Conservation (phyloP, 75 land plant genomes). For the Selaginella moellendorffii region DNA sequence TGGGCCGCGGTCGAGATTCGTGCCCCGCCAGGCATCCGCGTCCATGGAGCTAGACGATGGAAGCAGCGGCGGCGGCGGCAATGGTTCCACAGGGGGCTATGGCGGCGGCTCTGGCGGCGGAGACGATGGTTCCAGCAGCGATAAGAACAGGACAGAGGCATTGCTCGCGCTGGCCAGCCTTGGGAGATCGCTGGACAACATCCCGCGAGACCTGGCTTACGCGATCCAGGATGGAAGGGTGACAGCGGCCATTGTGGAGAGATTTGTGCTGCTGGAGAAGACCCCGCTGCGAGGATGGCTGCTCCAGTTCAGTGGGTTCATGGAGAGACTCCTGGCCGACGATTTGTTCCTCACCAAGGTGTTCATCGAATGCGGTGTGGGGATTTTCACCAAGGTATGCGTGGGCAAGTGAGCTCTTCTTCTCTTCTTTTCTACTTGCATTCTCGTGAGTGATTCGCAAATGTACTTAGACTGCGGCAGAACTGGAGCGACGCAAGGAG, state of each 20-base stretch:
- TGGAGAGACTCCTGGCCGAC: conserved; percentile 74
- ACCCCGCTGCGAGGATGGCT: conserved; percentile 45
- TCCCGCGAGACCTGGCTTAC: conserved; percentile 57
- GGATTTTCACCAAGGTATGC: conserved; percentile 78
- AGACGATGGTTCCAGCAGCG: conserved; percentile 17
- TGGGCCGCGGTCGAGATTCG: neutral
- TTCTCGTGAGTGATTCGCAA: neutral
- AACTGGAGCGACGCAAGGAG: conserved; percentile 61
- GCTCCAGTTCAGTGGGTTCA: conserved; percentile 65
- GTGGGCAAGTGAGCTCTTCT: neutral
- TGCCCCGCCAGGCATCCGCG: neutral
- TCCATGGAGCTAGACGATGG: conserved; percentile 7
- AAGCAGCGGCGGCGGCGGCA: conserved; percentile 16
- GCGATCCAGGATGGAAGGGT: conserved; percentile 58
- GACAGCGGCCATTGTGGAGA: conserved; percentile 32
- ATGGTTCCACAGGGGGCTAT: conserved; percentile 23
- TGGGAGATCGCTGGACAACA: conserved; percentile 39
- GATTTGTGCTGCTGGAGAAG: conserved; percentile 48
- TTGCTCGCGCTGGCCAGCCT: conserved; percentile 37
- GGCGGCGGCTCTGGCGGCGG: conserved; percentile 30
- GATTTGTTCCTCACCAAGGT: conserved; percentile 83
- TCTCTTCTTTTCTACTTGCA: neutral
- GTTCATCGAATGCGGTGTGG: conserved; percentile 84
- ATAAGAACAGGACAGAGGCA: conserved; percentile 39
- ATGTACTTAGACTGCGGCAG: conserved; percentile 71